Conservation (phyloP, 192 early-diverging fungal genomes). For the Glomus cerebriforme region DNA sequence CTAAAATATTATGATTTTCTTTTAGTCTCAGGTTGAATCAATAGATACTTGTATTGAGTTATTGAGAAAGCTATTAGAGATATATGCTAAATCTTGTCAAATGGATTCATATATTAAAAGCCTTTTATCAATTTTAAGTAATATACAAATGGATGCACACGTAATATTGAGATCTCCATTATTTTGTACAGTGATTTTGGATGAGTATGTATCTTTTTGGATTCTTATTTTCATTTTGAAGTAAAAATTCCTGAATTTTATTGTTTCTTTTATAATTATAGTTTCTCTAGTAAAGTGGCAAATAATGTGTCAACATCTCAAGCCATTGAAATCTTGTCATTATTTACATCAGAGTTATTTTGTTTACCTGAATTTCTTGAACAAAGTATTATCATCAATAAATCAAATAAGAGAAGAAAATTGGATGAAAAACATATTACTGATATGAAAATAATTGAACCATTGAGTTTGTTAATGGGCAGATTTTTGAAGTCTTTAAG, state of each 20-base stretch:
- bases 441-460: background rate
- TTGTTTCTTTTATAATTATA: background rate
- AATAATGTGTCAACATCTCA: slow-evolving; percentile 3
- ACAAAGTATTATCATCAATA: background rate
- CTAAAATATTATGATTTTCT: background rate
- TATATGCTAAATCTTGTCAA: slow-evolving; percentile 18
- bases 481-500: slow-evolving; percentile 16
- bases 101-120: slow-evolving; percentile 15
- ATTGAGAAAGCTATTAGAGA: slow-evolving; percentile 2
- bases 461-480: background rate
- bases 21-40: background rate
- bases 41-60: background rate
- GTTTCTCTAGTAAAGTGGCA: slow-evolving; percentile 19
- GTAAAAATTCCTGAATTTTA: background rate
- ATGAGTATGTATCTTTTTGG: slow-evolving; percentile 1
- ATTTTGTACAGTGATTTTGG: background rate
- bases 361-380: background rate
- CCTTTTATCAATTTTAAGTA: background rate
- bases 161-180: slow-evolving; percentile 1
- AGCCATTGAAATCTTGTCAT: background rate
- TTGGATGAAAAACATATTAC: background rate
- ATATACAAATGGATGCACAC: background rate
- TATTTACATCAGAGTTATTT: background rate
- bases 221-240: background rate
- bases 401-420: slow-evolving; percentile 14